A percentile compares a stretch with the other conserved stretches of the same genome.
Evolutionary conservation across 805 yeast genomes (phyloP).

Genomic region (Candida ortonii): DNA sequence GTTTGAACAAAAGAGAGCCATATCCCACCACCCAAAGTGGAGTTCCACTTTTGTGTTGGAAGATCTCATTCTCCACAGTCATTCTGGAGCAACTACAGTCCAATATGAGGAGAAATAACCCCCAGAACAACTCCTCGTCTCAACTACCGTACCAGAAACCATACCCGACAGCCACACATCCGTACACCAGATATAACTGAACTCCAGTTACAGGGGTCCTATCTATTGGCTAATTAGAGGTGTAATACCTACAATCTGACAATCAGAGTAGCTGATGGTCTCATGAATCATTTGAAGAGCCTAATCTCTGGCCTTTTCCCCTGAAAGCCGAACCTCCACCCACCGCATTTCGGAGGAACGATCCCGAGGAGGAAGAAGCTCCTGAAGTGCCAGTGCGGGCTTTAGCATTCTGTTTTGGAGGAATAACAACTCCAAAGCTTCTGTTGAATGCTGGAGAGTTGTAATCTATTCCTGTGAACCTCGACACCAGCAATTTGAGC

Average conservation of each 20-base stretch:
- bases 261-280: too few relatives aligned
- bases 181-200: too few relatives aligned
- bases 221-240: conserved; percentile 1
- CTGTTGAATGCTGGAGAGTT: conserved; percentile 28
- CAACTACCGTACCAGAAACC: too few relatives aligned
- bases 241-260: too few relatives aligned
- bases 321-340: conserved; percentile 35
- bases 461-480: conserved; percentile 32
- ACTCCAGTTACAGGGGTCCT: background rate
- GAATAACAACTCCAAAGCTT: conserved; percentile 20
- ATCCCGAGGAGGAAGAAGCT: conserved; percentile 17
- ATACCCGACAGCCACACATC: too few relatives aligned
- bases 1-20: conserved; percentile 86
- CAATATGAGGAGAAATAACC: too few relatives aligned
- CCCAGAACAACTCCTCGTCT: too few relatives aligned
- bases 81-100: conserved; percentile 1
- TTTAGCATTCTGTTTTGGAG: conserved; percentile 13
- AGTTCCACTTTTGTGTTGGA: conserved; percentile 7
- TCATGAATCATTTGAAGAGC: conserved; percentile 20
- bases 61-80: conserved; percentile 2
- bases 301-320: conserved; percentile 33
- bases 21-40: conserved; percentile 81
- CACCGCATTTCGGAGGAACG: conserved; percentile 19
- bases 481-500: conserved; percentile 33
- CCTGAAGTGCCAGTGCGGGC: conserved; percentile 10